Percentiles rank a stretch among this genome's conserved stretches.
Conservation (phyloP, 352 stramenopile genomes). For the Aphanomyces cochlioides region DNA sequence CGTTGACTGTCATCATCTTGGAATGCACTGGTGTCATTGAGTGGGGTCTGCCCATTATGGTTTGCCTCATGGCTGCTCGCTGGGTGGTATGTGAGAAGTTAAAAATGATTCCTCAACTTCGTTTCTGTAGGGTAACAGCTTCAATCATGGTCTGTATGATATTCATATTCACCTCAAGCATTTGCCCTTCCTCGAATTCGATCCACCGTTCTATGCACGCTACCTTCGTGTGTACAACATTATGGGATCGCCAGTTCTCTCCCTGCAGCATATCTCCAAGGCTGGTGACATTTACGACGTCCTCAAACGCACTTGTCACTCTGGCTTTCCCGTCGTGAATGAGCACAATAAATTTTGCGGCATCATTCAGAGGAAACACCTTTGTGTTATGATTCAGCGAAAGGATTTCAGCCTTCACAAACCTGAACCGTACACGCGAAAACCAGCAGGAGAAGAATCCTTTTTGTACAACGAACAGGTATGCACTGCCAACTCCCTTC, state of each 20-base stretch:
- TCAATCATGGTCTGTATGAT: slow-evolving; percentile 98
- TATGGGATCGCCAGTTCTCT: slow-evolving; percentile 62
- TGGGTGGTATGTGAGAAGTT: slow-evolving; percentile 59
- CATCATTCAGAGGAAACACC: slow-evolving; percentile 71
- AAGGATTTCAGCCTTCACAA: slow-evolving; percentile 85
- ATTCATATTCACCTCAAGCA: slow-evolving; percentile 97
- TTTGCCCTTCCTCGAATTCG: slow-evolving; percentile 95
- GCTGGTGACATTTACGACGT: slow-evolving; percentile 79
- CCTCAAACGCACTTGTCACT: slow-evolving; percentile 60
- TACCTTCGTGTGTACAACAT: slow-evolving; percentile 78
- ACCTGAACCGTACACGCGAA: slow-evolving; percentile 69
- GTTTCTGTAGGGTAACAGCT: slow-evolving; percentile 85
- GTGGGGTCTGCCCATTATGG: slow-evolving; percentile 98
- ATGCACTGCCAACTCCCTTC: neutral
- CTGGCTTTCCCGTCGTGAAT: slow-evolving; percentile 70
- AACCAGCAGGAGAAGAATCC: slow-evolving; percentile 68
- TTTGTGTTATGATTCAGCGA: slow-evolving; percentile 74
- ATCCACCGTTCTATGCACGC: slow-evolving; percentile 80
- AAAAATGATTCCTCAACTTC: neutral
- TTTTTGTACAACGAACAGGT: slow-evolving; percentile 81
- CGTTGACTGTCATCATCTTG: slow-evolving; percentile 97
- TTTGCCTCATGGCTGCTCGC: slow-evolving; percentile 94
- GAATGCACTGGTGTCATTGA: slow-evolving; percentile 98
- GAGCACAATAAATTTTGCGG: slow-evolving; percentile 59
- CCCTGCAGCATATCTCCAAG: slow-evolving; percentile 65